Evolutionary conservation across 2,329 filamentous ascomycete genomes (phyloP), one percentile per base, ranked within the genome.

Genomic region (Aspergillus tamarii): DNA sequence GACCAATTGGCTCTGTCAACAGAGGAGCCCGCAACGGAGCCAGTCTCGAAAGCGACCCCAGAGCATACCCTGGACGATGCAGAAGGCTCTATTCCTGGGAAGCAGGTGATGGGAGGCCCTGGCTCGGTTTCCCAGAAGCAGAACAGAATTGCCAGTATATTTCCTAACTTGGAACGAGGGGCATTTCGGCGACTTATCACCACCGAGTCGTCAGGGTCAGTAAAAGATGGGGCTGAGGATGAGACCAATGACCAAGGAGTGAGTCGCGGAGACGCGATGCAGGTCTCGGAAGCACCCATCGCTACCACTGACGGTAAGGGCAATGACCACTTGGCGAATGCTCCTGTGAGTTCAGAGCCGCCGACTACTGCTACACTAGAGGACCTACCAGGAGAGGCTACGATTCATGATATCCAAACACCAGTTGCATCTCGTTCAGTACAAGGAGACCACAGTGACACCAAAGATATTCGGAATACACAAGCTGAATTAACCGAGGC

Each of bases 251-350:
- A 69, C 48, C 64, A 64, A 61, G 66, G 69, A 70, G 67, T 71
- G 58, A 76, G 80, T 72, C 79, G 82, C 64, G 82, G 84, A 63
- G 81, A 78, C 66, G 82, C 76, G 66, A 76, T 82, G 65, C 77
- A 81, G 66, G 74, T 81, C 63, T 76, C 75, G 64, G 82, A 83
- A 69, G 80, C 82, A 57, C 78, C 80, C 46, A 70, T 78, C 41
- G 64, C 78, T 34, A 67, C 74, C 50, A 66, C 67, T 45, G 70
- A 73, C 61, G 59, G 70, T 56, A 75, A 80, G 65, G 80, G 84
- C 64, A 83, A 79, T 69, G 79, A 78, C 10, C 82, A 83, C 62
- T 74, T 80, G 57, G 73, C 76, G 57, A 73, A 68, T 32, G 46
- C 60, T 23, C 59, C 61, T n/a, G 48, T 63, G 19, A 41, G 64